Percentiles rank a stretch among this genome's conserved stretches.
Conservation (phyloP, 108 stramenopile genomes). For the Cyclotella cryptica region DNA sequence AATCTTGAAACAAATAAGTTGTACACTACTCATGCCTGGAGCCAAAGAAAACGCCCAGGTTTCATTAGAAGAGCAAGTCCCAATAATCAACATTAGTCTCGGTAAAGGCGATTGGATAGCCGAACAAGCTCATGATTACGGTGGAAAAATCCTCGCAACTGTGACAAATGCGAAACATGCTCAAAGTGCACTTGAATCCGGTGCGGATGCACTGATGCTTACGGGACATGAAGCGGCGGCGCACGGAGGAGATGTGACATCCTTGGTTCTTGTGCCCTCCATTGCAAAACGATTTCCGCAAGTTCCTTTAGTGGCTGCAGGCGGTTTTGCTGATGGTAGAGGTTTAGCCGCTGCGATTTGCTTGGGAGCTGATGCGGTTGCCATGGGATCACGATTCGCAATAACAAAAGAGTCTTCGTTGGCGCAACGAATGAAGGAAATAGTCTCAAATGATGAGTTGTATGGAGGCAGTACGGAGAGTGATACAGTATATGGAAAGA, state of each 20-base stretch:
- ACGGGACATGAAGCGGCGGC: slow-evolving; percentile 95
- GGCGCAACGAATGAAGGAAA: slow-evolving; percentile 73
- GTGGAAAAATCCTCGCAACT: slow-evolving; percentile 82
- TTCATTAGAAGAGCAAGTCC: slow-evolving; percentile 87
- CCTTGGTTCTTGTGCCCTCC: slow-evolving; percentile 75
- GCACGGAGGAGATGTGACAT: slow-evolving; percentile 90
- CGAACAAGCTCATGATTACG: slow-evolving; percentile 72
- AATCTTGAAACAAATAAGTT: slow-evolving; percentile 21
- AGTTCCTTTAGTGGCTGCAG: slow-evolving; percentile 86
- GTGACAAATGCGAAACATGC: slow-evolving; percentile 87
- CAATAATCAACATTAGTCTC: slow-evolving; percentile 85
- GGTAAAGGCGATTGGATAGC: slow-evolving; percentile 91
- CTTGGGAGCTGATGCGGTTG: slow-evolving; percentile 90
- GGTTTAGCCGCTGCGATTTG: slow-evolving; percentile 83
- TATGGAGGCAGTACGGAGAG: slow-evolving; percentile 52
- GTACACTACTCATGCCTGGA: slow-evolving; percentile 89
- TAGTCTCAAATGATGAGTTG: slow-evolving; percentile 44
- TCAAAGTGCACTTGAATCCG: slow-evolving; percentile 61
- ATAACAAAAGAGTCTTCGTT: slow-evolving; percentile 77
- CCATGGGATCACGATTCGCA: slow-evolving; percentile 90
- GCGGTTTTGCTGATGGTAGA: slow-evolving; percentile 91
- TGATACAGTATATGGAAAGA: slow-evolving; percentile 83
- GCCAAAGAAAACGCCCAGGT: slow-evolving; percentile 84
- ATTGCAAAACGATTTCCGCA: slow-evolving; percentile 79
- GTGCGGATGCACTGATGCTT: slow-evolving; percentile 87